These are phyloP conservation scores for Quercus tomentella DNA, from an alignment of 331 rosid species.

Conservation along the genomic window DNA sequence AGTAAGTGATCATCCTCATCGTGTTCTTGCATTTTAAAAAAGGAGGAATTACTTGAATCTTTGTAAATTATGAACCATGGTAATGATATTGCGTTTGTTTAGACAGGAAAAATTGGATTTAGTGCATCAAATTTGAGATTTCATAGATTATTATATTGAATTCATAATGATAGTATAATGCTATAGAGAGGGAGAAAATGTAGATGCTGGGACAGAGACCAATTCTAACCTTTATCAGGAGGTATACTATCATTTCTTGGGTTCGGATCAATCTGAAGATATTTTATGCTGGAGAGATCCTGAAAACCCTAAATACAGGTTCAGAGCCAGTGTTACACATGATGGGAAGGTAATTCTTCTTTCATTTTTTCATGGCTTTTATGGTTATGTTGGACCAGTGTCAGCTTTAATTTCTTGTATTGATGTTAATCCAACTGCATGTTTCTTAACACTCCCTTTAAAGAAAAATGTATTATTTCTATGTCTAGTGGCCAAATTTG, in stretches of 20 bases:
- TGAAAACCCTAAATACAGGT: constrained; percentile 68
- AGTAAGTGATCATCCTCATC: constrained; percentile 40
- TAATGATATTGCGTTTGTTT: not conserved
- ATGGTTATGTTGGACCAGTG: not conserved
- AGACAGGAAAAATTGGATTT: not conserved
- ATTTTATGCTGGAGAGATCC: constrained; percentile 85
- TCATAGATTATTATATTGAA: constrained; percentile 6
- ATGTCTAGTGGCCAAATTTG: too few species aligned
- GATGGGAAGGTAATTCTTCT: constrained; percentile 71
- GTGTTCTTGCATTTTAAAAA: not conserved
- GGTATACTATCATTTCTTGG: constrained; percentile 81
- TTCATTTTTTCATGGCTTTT: constrained; percentile 16
- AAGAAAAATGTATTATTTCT: too few species aligned
- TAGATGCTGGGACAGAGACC: constrained; percentile 93
- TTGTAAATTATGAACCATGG: not conserved
- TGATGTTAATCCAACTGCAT: not conserved
- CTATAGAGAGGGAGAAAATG: constrained; percentile 55
- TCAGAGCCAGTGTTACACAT: constrained; percentile 54
- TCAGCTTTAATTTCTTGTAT: constrained; percentile 1
- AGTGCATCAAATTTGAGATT: constrained; percentile 2
- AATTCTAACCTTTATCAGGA: constrained; percentile 71
- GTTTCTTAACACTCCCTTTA: not conserved
- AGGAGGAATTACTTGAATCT: not conserved
- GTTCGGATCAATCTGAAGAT: constrained; percentile 84
- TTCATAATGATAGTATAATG: constrained; percentile 11